Evolutionary conservation across 164 flowering plant species (phyloP).

Genomic region (Houttuynia cordata): DNA sequence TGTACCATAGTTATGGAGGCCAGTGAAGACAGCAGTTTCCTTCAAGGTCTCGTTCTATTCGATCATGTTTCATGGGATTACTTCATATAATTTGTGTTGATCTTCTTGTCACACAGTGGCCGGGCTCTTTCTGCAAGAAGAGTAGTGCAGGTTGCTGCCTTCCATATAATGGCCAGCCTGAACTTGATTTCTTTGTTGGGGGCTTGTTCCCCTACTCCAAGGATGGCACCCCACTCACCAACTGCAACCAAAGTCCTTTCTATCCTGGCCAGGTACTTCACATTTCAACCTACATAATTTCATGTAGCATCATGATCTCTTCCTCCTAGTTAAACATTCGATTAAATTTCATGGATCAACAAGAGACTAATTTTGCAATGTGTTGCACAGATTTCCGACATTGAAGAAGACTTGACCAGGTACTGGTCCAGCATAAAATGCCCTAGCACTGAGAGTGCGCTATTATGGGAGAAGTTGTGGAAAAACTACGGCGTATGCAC

Average conservation of each 20-base stretch:
- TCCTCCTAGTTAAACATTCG: too few species aligned
- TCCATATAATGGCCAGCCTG: slow-evolving; percentile 6
- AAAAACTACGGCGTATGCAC: slow-evolving; percentile 4
- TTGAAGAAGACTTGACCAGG: slow-evolving; percentile 1
- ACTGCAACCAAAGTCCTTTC: slow-evolving; percentile 4
- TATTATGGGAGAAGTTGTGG: slow-evolving; percentile 5
- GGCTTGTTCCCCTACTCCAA: slow-evolving; percentile 3
- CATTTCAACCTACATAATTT: neutral
- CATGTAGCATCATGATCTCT: too few species aligned
- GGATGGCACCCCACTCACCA: neutral
- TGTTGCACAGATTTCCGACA: slow-evolving; percentile 6
- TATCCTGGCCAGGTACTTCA: slow-evolving; percentile 3
- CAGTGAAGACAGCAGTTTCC: too few species aligned
- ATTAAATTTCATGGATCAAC: too few species aligned
- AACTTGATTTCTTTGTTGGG: slow-evolving; percentile 4
- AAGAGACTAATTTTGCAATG: too few species aligned
- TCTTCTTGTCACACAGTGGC: slow-evolving; percentile 7
- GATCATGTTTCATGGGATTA: too few species aligned
- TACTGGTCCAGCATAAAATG: slow-evolving; percentile 11
- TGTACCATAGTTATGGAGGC: too few species aligned
- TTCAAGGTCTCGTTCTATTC: too few species aligned
- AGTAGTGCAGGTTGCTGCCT: slow-evolving; percentile 7
- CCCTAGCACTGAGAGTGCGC: slow-evolving; percentile 1
- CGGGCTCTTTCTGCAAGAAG: slow-evolving; percentile 8
- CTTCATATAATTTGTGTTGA: too few species aligned